Evolutionary conservation across 306 rosid species (phyloP).

Genomic region (Gastrolobium villosum): DNA sequence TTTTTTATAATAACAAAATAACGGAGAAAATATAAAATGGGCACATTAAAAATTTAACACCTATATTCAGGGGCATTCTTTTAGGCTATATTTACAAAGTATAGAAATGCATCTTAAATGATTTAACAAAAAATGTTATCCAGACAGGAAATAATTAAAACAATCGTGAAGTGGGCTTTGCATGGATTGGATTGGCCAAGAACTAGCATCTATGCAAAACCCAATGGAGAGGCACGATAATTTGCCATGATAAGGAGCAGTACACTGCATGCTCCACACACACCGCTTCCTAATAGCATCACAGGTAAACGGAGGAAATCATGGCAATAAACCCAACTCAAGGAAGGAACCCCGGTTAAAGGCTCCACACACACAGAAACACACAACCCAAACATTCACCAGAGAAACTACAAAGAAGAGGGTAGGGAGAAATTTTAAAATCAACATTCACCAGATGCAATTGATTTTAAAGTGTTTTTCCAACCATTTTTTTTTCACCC

Average conservation of each 20-base stretch:
- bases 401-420: not conserved
- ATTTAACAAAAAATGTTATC: too few species aligned
- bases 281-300: not conserved
- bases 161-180: not conserved
- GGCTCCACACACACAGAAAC: not conserved
- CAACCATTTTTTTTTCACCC: not conserved
- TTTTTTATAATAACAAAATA: too few species aligned
- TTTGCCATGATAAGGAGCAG: not conserved
- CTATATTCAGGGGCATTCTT: too few species aligned
- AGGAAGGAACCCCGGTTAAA: not conserved
- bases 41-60: too few species aligned
- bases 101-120: too few species aligned
- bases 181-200: not conserved
- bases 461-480: not conserved
- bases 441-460: not conserved
- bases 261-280: not conserved
- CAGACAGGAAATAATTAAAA: not conserved
- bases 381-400: not conserved
- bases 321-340: not conserved
- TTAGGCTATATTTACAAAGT: too few species aligned
- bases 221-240: not conserved
- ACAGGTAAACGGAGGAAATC: not conserved
- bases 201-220: conserved; percentile 21
- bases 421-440: not conserved
- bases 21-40: too few species aligned